A percentile compares a stretch with the other conserved stretches of the same genome.
phyloP scores from a whole-genome alignment of 208 protist species.

The Acanthamoeba pearcei region DNA sequence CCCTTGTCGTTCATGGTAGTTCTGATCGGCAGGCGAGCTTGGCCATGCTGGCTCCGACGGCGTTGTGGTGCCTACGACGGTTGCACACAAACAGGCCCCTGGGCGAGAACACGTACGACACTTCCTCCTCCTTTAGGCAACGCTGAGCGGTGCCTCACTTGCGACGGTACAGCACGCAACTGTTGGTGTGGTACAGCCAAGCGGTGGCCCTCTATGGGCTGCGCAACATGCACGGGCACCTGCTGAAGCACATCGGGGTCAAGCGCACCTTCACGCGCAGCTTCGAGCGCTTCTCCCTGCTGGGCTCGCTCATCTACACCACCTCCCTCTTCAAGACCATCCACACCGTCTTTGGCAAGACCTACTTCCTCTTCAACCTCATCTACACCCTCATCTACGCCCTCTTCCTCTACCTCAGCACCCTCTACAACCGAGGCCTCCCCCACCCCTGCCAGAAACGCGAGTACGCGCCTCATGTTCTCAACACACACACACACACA shows the following conservation, averaged over 20 bases:
- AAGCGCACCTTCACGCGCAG: constrained; percentile 51
- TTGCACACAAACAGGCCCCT: constrained; percentile 7
- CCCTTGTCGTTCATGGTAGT: neutral
- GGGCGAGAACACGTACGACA: constrained; percentile 8
- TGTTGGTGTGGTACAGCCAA: constrained; percentile 59
- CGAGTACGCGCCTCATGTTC: neutral
- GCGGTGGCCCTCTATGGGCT: constrained; percentile 9
- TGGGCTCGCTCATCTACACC: constrained; percentile 57
- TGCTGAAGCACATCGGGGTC: constrained; percentile 47
- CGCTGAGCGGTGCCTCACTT: no score
- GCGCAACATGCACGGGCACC: neutral
- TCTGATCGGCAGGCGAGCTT: neutral
- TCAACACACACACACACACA: neutral
- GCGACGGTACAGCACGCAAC: neutral
- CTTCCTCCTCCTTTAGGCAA: no score
- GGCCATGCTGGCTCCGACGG: constrained; percentile 27
- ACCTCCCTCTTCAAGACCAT: constrained; percentile 60
- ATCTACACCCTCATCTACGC: constrained; percentile 24
- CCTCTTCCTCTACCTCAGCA: constrained; percentile 34
- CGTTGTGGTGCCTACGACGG: constrained; percentile 1
- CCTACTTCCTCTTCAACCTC: constrained; percentile 61
- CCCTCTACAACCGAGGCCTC: constrained; percentile 40
- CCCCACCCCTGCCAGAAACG: constrained; percentile 60
- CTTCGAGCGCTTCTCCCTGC: constrained; percentile 44
- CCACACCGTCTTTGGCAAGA: constrained; percentile 55